Evolutionary conservation across 1,139 yeast species (phyloP).

Genomic region (Ashbya aceris): DNA sequence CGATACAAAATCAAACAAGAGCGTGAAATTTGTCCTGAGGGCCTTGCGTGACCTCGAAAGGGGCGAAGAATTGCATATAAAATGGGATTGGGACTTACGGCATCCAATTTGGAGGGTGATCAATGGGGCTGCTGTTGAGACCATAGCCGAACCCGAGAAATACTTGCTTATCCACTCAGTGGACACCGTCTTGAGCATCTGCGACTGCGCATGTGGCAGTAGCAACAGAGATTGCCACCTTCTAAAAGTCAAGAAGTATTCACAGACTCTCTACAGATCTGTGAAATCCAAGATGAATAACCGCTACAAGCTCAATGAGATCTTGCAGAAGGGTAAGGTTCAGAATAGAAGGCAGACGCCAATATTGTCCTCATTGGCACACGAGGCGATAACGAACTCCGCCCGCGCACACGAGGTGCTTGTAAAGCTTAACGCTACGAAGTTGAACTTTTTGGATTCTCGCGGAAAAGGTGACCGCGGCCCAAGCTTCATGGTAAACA

Average conservation of each 20-base stretch:
- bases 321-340: conserved; percentile 21
- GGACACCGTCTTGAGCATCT: conserved; percentile 51
- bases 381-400: conserved; percentile 14
- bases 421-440: conserved; percentile 8
- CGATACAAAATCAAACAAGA: conserved; percentile 13
- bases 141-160: conserved; percentile 42
- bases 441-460: conserved; percentile 12
- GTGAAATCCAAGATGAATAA: conserved; percentile 27
- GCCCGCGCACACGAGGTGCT: conserved; percentile 15
- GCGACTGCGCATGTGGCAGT: conserved; percentile 61
- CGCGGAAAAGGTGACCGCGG: conserved; percentile 2
- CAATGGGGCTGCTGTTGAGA: conserved; percentile 31
- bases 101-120: conserved; percentile 65
- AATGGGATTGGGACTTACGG: conserved; percentile 80
- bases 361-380: conserved; percentile 26
- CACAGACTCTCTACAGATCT: conserved; percentile 23
- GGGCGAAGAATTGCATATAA: conserved; percentile 62
- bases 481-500: not conserved
- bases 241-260: conserved; percentile 46
- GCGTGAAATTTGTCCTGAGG: conserved; percentile 48
- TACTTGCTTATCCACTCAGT: conserved; percentile 48
- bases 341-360: conserved; percentile 28
- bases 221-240: conserved; percentile 45
- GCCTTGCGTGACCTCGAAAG: conserved; percentile 48
- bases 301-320: conserved; percentile 27